phyloP scores from a whole-genome alignment of 352 stramenopile genomes.

The Phytophthora ramorum region DNA sequence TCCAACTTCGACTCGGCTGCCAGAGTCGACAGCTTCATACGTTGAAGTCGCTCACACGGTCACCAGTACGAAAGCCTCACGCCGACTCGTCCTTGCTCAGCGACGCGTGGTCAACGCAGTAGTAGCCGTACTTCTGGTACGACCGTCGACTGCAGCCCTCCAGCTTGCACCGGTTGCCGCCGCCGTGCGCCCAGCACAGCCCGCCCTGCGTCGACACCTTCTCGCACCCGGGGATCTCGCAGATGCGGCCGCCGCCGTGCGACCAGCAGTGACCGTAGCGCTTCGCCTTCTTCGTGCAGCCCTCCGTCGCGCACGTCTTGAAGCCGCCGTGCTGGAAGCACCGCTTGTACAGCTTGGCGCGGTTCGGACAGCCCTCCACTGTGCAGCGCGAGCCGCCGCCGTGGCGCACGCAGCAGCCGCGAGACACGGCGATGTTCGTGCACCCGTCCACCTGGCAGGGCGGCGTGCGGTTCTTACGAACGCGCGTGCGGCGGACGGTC shows the following conservation, averaged over 20 bases:
- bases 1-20: not conserved
- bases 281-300: conserved; percentile 73
- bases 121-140: conserved; percentile 78
- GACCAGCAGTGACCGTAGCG: conserved; percentile 78
- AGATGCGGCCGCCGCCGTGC: conserved; percentile 73
- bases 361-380: conserved; percentile 55
- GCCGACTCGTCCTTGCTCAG: conserved; percentile 19
- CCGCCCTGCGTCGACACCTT: conserved; percentile 71
- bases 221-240: conserved; percentile 56
- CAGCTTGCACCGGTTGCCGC: conserved; percentile 64
- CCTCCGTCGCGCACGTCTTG: conserved; percentile 72
- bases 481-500: conserved; percentile 11
- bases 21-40: no score
- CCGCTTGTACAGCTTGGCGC: conserved; percentile 71
- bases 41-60: not conserved
- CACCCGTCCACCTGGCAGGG: conserved; percentile 70
- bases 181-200: conserved; percentile 74
- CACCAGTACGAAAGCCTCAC: not conserved
- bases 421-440: conserved; percentile 64
- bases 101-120: conserved; percentile 58
- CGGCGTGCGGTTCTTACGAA: conserved; percentile 54
- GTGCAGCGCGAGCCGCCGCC: conserved; percentile 56
- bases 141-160: conserved; percentile 65
- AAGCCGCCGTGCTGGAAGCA: conserved; percentile 76
- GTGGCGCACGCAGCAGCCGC: conserved; percentile 58